Percentiles rank a stretch among this genome's conserved stretches.
Evolutionary conservation across 257 asterid species (phyloP).

Genomic region (Mitragyna speciosa): DNA sequence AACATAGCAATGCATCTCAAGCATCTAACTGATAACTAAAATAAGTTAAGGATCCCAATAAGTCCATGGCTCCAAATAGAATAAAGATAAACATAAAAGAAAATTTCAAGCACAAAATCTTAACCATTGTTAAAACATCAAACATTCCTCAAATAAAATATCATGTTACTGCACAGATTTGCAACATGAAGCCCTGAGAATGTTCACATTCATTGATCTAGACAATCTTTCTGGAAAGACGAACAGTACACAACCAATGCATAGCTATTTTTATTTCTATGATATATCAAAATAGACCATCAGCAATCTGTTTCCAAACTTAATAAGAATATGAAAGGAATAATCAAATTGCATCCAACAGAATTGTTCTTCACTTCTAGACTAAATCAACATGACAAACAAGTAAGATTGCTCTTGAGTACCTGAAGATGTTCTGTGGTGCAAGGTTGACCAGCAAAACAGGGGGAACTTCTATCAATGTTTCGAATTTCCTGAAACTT

Average conservation of each 20-base stretch:
- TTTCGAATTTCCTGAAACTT: constrained; percentile 82
- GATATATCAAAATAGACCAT: background rate
- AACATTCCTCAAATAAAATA: background rate
- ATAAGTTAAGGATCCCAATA: background rate
- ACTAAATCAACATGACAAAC: background rate
- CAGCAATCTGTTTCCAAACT: background rate
- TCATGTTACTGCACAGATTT: background rate
- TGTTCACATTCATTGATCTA: background rate
- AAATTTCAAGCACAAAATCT: too few relatives aligned
- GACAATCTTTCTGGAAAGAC: background rate
- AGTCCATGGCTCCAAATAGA: background rate
- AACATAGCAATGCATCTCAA: background rate
- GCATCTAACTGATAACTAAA: background rate
- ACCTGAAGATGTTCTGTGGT: constrained; percentile 83
- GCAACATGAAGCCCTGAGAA: background rate
- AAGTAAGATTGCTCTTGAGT: constrained; percentile 3
- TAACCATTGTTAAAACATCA: too few relatives aligned
- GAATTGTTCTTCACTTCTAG: background rate
- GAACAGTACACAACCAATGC: background rate
- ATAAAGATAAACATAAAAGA: too few relatives aligned
- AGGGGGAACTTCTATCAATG: constrained; percentile 48
- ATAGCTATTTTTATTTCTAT: too few relatives aligned
- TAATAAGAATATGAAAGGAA: background rate
- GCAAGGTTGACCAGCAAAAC: constrained; percentile 87
- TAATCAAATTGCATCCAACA: background rate